Evolutionary conservation across 495 filamentous ascomycete species (phyloP), one percentile per base, ranked within the genome.

Genomic region (Choiromyces venosus): DNA sequence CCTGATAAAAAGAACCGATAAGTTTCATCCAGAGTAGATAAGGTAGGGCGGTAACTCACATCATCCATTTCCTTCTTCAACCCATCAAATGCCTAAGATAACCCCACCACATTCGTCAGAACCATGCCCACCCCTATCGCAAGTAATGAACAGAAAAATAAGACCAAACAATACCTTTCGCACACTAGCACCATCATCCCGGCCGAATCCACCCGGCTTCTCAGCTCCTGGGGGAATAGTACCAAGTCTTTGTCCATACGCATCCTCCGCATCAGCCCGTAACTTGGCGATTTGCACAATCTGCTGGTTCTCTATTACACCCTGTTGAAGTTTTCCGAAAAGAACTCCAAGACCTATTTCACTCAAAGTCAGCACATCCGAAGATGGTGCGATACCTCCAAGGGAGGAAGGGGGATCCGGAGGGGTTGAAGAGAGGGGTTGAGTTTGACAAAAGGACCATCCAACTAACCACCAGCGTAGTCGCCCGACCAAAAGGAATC

Each of bases 401-500:
- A 68, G 38, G 35, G 73, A 68, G 74, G 9, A 56, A 67, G 33
- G 33, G 44, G 39, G 16, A 21, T 72, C 36, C 56, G 72, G 52
- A 61, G 65, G 61, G 67, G 35, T 44, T 67, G 56, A 37, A 64
- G 44, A 33, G 44, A 70, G 66, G 66, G n/a, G 40, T 35, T 18
- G 29, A 19, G 37, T 42, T 37, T 37, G 38, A 42, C 18, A 39
- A 46, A 37, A 42, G 38, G 68, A 42, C 36, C 12, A 67, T 39
- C 36, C 66, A 69, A 81, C 87, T 83, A 83, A 91, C 89, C 93
- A 83, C 91, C 91, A 76, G 93, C 92, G 84, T 97, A 97, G 85
- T 97, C 94, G 77, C 88, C 88, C 72, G 93, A 94, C 94, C 94
- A 97, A 84, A 97, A 97, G 8, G 93, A 96, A 84, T 94, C 93